Base-by-base conservation (phyloP, 345 rosid species). In the Abelmoschus esculentus region DNA sequence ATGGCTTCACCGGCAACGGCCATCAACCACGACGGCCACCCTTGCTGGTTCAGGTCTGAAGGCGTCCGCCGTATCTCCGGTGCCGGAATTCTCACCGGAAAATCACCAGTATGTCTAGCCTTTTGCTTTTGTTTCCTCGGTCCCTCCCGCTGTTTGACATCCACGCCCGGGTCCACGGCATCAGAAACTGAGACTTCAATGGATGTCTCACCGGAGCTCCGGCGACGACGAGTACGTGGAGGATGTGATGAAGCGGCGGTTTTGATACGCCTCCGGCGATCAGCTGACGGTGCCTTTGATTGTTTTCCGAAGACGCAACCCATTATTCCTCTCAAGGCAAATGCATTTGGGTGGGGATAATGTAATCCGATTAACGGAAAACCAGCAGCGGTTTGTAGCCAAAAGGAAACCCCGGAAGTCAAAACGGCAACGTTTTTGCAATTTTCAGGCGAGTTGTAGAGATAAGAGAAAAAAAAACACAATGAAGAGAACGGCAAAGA, bases 11-110 rank as follows among this genome's bases (percentile, higher is more conserved):
- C 93, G 32, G 87, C 89, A 64, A 88, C 93, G 8, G 84, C 86
- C 74, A 90, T 72, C 8, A 92, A 75, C 98, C 98, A 92, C 54
- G 93, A 78, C 1, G 96, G 96, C 98, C 98, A 92, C 4, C 86
- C 89, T 3, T 83, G 86, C 70, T 84, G 82, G 5, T 64, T 60
- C 28, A 77, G 66, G 22, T 80, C 77, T 7, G 70, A 63, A 7
- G 70, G 52, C 0, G 53, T 70, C 61, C 77, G 70, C 63, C 80
- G 84, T 5, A 81, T 70, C 76, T 80, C 88, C 66, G 67, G 76
- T 56, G 17, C 71, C 71, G 73, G 73, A 31, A 66, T 67, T 59
- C 67, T 80, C 13, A 63, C 73, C 8, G 77, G 78, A 50, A 86
- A 78, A 56, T 80, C 86, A 36, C 72, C 84, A 0, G 82, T 77